A percentile compares a stretch with the other conserved stretches of the same genome.
These are phyloP conservation scores for Aspergillus texensis DNA, from an alignment of 2,329 filamentous ascomycete genomes.

Conservation along the genomic window DNA sequence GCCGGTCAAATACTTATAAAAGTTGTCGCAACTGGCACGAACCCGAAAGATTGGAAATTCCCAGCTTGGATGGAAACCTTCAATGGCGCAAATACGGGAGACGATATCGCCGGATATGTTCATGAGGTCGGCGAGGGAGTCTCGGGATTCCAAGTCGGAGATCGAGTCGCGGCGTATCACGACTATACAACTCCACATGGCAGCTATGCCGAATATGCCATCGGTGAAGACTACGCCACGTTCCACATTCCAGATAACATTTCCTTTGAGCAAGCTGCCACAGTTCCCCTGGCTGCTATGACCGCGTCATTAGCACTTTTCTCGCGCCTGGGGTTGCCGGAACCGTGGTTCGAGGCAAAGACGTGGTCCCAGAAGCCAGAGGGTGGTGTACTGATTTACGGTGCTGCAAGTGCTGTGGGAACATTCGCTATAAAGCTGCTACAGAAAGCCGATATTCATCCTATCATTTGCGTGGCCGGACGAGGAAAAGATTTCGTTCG, in stretches of 20 bases:
- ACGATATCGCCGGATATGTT: constrained; percentile 55
- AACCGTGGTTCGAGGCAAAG: constrained; percentile 42
- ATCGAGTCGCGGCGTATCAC: constrained; percentile 51
- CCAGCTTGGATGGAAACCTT: constrained; percentile 13
- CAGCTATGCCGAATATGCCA: constrained; percentile 57
- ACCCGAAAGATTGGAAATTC: constrained; percentile 52
- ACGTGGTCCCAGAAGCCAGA: constrained; percentile 32
- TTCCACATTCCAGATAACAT: constrained; percentile 54
- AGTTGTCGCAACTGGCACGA: constrained; percentile 41
- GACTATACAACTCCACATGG: constrained; percentile 53
- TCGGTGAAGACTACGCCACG: constrained; percentile 54
- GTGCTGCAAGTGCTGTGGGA: constrained; percentile 56
- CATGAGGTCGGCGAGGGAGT: constrained; percentile 54
- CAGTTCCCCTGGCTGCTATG: constrained; percentile 56
- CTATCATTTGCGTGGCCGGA: constrained; percentile 61
- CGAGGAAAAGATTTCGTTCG: constrained; percentile 51
- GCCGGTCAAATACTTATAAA: constrained; percentile 39
- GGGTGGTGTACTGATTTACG: constrained; percentile 48
- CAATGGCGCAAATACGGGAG: constrained; percentile 23
- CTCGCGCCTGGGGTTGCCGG: constrained; percentile 47
- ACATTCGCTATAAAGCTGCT: constrained; percentile 60
- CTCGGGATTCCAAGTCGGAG: constrained; percentile 56
- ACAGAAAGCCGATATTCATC: constrained; percentile 56
- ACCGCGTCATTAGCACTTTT: constrained; percentile 56
- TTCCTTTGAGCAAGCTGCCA: constrained; percentile 57